Evolutionary conservation across 352 stramenopile species (phyloP), one percentile per base, ranked within the genome.

Genomic region (Globisporangium acanthophoron): DNA sequence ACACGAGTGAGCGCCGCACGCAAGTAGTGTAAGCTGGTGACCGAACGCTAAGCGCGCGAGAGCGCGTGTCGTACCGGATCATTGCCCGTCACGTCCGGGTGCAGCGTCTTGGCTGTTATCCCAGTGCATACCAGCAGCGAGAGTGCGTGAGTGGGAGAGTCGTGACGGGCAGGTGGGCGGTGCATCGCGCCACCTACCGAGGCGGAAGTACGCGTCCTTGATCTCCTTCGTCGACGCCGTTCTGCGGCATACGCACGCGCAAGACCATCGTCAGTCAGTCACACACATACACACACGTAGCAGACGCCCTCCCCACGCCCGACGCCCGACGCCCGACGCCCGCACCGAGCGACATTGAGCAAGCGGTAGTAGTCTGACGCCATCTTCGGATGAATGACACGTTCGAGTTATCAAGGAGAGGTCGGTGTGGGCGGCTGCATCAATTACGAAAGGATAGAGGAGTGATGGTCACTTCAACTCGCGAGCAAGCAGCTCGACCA

Each of bases 71-170:
- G 29, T 31, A 81, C 75, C 55, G 70, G 55, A 47, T 94, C 85
- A 58, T 92, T 92, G 50, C 80, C 81, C 1, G 80, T 94, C 37
- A 88, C 83, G 54, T 94, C 85, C n/a, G 85, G 85, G 80, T 93
- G 85, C 59, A 94, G 70, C 27, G 76, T 75, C 65, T 91, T 91
- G 48, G 85, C 85, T 87, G 56, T 11, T 21, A 18, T 5, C 16
- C 3, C 39, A 18, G 7, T 27, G 24, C 33, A 11, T 37, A 45
- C n/a, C 31, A 16, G 9, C 20, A 41, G 4, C 29, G 40, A 41
- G 27, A 1, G 43, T 18, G 31, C 8, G 1, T 53, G 43, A 50
- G 40, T 44, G 20, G 33, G 24, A 3, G 31, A 43, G 9, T 46
- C 16, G 24, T 27, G 24, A 27, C 24, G 24, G 24, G 24, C 24